Percentiles rank a stretch among this genome's conserved stretches.
These are phyloP conservation scores for Amylocystis lapponica DNA, from an alignment of 768 basidiomycete species.

Conservation along the genomic window DNA sequence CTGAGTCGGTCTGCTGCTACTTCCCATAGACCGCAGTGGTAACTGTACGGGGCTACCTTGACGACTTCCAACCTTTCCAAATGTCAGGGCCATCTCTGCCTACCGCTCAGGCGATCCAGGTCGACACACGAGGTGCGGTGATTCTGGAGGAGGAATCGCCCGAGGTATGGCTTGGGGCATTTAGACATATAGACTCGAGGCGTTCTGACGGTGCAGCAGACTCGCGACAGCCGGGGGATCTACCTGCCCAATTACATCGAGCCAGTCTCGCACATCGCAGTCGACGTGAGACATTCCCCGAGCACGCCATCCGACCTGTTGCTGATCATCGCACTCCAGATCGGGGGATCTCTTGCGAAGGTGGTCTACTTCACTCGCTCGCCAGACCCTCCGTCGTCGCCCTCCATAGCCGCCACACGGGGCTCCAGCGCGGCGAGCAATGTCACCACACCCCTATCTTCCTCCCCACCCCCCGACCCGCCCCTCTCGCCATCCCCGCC, in stretches of 20 bases:
- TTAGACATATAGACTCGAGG: constrained; percentile 1
- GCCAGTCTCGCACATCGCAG: constrained; percentile 93
- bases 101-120: constrained; percentile 81
- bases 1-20: too few relatives aligned
- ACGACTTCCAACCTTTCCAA: background rate
- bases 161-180: constrained; percentile 52
- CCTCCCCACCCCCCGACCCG: constrained; percentile 25
- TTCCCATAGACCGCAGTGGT: too few relatives aligned
- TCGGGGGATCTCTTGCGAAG: constrained; percentile 96
- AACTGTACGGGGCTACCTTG: too few relatives aligned
- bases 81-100: constrained; percentile 61
- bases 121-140: constrained; percentile 90
- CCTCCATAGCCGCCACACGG: constrained; percentile 56
- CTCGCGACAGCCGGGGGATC: constrained; percentile 91
- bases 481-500: constrained; percentile 22
- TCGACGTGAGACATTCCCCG: constrained; percentile 67
- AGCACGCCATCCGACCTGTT: constrained; percentile 9
- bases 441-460: constrained; percentile 29
- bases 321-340: constrained; percentile 40
- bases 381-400: constrained; percentile 76
- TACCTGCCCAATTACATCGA: constrained; percentile 98
- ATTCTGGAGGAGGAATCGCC: constrained; percentile 93
- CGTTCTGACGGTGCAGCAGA: constrained; percentile 39
- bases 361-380: constrained; percentile 98
- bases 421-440: constrained; percentile 45